phyloP scores from a whole-genome alignment of 805 yeast species.

The Saturnispora sanitii region DNA sequence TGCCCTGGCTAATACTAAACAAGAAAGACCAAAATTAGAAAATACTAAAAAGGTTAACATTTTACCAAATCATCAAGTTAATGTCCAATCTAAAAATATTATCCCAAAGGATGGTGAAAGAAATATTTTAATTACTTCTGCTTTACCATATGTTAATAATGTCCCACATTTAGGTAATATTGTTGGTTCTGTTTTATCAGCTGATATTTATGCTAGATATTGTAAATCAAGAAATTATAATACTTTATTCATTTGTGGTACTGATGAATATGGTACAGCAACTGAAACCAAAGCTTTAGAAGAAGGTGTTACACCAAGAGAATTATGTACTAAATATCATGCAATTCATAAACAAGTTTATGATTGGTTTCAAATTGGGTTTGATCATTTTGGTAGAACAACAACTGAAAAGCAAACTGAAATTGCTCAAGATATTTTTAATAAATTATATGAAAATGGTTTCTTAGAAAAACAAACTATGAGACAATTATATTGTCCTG shows the following conservation, averaged over 20 bases:
- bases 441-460: constrained; percentile 64
- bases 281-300: constrained; percentile 97
- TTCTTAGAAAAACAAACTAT: constrained; percentile 78
- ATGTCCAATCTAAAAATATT: constrained; percentile 28
- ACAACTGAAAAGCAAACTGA: constrained; percentile 86
- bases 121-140: constrained; percentile 86
- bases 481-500: constrained; percentile 86
- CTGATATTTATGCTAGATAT: constrained; percentile 89
- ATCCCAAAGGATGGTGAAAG: constrained; percentile 63
- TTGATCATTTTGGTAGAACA: constrained; percentile 94
- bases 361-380: constrained; percentile 93
- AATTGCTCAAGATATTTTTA: constrained; percentile 89
- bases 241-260: constrained; percentile 84
- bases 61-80: constrained; percentile 14
- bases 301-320: constrained; percentile 80
- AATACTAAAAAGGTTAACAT: constrained; percentile 32
- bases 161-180: constrained; percentile 98
- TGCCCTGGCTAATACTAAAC: constrained; percentile 37
- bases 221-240: constrained; percentile 83
- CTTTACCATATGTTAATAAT: constrained; percentile 95
- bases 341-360: constrained; percentile 80
- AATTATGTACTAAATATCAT: constrained; percentile 86
- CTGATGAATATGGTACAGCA: constrained; percentile 99
- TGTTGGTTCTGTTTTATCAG: constrained; percentile 87
- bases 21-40: constrained; percentile 32